Evolutionary conservation across 257 asterid species (phyloP), one percentile per base, ranked within the genome.

Genomic region (Perilla frutescens): DNA sequence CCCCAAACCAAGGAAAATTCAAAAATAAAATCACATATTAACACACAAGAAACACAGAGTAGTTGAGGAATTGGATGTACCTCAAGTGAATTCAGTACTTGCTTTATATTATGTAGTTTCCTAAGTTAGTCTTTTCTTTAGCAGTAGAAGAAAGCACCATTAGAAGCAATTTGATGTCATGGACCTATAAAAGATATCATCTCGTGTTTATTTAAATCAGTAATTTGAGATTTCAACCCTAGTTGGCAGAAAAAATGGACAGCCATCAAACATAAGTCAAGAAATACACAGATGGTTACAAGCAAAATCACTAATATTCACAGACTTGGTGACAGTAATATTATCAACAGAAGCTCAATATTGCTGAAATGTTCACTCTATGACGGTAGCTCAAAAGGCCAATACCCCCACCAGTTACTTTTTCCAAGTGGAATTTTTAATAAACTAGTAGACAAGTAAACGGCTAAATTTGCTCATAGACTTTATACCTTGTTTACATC

Each of bases 401-500:
- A 20, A 20, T 20, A 20, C 26, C 26, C 26, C 26, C 26, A 20
- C 43, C 69, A 7, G 15, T 9, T 15, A 11, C 26, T 57, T 62
- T 31, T 34, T 34, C 29, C 26, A 55, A 55, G 36, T 34, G 53
- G 43, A 70, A 39, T 2, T 71, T 44, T 72, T 31, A 31, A 63
- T 53, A 72, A 47, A 57, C 36, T 4, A 50, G 39, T 4, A 67
- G 67, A 47, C 53, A 57, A 2, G 9, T 12, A 39, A 51, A 66
- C 58, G 9, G 44, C 49, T 54, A 75, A 26, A 71, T 51, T 36
- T n/a, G 44, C 26, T 26, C 68, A 56, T 71, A 12, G 71, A 72
- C 15, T 70, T 64, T 76, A 61, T 76, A 89, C 96, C 97, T 89
- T 87, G 87, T 81, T 92, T 92, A 78, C 82, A 70, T 68, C 97